Conservation (phyloP, 176 grass and related monocot genomes). For the Ensete ventricosum region DNA sequence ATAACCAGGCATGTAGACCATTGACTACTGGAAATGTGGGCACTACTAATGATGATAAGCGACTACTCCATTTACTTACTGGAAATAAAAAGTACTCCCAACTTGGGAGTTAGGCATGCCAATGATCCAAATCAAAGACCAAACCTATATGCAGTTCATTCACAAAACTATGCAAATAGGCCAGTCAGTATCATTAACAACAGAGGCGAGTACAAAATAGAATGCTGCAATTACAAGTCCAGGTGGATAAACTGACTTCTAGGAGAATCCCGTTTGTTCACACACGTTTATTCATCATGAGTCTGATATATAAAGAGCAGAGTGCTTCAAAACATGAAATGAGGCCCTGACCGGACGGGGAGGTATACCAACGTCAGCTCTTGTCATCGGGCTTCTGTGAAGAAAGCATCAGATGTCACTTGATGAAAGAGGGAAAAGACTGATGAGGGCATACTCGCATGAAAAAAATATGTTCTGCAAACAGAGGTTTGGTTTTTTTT, state of each 20-base stretch:
- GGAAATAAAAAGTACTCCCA: no score
- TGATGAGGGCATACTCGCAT: no score
- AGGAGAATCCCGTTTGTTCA: background rate
- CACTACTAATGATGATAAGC: no score
- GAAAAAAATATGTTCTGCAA: no score
- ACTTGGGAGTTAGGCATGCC: no score
- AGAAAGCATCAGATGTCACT: background rate
- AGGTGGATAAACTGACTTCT: background rate
- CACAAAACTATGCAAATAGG: background rate
- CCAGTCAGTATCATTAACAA: background rate
- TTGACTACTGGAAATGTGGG: no score
- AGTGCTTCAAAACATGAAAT: background rate
- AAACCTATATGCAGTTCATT: no score
- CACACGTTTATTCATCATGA: background rate
- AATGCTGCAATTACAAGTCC: background rate
- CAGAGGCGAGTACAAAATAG: background rate
- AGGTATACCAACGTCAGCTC: background rate
- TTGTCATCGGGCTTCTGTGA: background rate
- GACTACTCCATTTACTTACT: no score
- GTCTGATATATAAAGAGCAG: background rate
- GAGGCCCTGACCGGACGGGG: background rate
- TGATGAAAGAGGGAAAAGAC: background rate
- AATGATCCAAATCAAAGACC: no score
- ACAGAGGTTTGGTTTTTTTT: no score
- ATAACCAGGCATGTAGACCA: no score